phyloP scores from a whole-genome alignment of 768 basidiomycete species.

The Lentinula lateritia region DNA sequence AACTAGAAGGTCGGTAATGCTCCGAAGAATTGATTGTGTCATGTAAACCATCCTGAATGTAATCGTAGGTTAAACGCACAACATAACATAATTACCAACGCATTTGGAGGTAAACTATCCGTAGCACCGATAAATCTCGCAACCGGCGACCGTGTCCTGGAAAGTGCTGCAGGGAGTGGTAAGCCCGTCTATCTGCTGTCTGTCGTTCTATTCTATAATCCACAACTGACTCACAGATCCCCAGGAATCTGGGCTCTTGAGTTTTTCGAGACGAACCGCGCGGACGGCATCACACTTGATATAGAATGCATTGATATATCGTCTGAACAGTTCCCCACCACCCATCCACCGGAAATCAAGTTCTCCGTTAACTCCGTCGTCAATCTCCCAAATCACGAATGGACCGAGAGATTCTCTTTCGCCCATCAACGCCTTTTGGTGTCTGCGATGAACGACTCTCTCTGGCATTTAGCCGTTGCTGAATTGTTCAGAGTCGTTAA shows the following conservation, averaged over 20 bases:
- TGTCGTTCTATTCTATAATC: neutral
- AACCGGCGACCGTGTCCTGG: neutral
- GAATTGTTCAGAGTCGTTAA: constrained; percentile 8
- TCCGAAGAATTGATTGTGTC: too few relatives aligned
- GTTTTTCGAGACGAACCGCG: neutral
- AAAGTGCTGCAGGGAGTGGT: neutral
- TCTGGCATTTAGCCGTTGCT: constrained; percentile 12
- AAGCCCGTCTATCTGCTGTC: neutral
- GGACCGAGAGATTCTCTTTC: constrained; percentile 13
- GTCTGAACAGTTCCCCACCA: neutral
- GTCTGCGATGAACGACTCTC: constrained; percentile 10
- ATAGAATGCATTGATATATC: neutral
- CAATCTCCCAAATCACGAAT: constrained; percentile 10
- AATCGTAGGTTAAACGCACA: neutral
- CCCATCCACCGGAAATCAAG: constrained; percentile 8
- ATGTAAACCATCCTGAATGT: too few relatives aligned
- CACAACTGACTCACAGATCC: neutral
- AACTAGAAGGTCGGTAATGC: constrained; percentile 9
- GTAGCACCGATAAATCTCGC: neutral
- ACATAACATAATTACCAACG: neutral
- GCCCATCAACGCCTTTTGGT: constrained; percentile 18
- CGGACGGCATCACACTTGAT: neutral
- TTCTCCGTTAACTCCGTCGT: constrained; percentile 11
- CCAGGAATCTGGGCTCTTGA: neutral
- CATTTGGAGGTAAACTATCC: neutral